Conservation (phyloP, 768 basidiomycete species). For the Psilocybe sp. region DNA sequence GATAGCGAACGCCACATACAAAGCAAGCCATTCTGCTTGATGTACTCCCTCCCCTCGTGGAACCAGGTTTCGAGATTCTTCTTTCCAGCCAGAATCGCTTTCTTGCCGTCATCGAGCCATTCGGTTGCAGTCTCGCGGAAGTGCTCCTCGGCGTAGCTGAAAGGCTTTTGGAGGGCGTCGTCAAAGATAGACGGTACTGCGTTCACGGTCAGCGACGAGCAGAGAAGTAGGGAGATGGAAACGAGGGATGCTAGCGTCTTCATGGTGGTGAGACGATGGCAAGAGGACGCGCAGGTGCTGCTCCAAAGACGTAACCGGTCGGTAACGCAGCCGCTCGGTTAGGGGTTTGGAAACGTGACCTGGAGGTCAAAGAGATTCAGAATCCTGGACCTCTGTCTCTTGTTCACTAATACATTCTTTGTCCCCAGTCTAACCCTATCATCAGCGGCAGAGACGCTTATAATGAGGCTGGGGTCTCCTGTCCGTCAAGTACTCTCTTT, state of each 20-base stretch:
- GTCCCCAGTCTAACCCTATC: too few species aligned
- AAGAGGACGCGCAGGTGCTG: not conserved
- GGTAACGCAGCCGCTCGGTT: too few species aligned
- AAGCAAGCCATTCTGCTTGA: constrained; percentile 66
- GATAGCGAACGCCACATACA: constrained; percentile 48
- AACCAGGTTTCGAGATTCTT: constrained; percentile 58
- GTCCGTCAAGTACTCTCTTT: constrained; percentile 32
- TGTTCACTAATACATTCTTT: too few species aligned
- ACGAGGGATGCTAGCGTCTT: not conserved
- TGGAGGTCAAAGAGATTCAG: not conserved
- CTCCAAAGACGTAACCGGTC: too few species aligned
- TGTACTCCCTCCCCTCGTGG: constrained; percentile 60
- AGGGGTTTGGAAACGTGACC: not conserved
- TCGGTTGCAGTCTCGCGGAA: constrained; percentile 27
- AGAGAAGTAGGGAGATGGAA: not conserved
- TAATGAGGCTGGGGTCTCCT: too few species aligned
- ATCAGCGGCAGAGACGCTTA: too few species aligned
- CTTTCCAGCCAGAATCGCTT: constrained; percentile 40
- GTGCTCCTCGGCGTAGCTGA: constrained; percentile 34
- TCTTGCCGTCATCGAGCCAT: constrained; percentile 40
- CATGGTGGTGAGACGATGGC: not conserved
- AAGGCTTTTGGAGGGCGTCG: constrained; percentile 12
- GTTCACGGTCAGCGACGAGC: constrained; percentile 2
- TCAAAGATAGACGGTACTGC: constrained; percentile 7
- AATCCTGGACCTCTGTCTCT: too few species aligned